phyloP scores from a whole-genome alignment of 192 early-diverging fungal species.

The Oehlia diaphana region DNA sequence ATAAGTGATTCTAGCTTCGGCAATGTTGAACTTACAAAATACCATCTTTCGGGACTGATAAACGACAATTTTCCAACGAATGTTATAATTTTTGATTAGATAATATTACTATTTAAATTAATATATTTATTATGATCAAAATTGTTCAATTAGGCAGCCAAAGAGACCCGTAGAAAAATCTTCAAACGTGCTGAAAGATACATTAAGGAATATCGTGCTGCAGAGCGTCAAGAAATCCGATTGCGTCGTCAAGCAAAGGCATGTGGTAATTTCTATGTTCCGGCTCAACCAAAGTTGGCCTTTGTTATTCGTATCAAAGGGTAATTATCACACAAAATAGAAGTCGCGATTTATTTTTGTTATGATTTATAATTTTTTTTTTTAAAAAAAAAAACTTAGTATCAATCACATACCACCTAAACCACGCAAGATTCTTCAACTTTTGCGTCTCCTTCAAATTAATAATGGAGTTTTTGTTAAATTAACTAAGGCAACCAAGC shows the following conservation, averaged over 20 bases:
- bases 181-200: conserved; percentile 99
- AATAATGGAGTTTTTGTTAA: conserved; percentile 97
- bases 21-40: conserved; percentile 45
- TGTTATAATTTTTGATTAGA: conserved; percentile 3
- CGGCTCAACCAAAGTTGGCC: conserved; percentile 93
- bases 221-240: conserved; percentile 88
- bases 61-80: conserved; percentile 6
- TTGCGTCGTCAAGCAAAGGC: conserved; percentile 92
- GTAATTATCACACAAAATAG: neutral
- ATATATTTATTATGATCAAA: conserved; percentile 10
- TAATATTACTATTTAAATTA: neutral
- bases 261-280: conserved; percentile 90
- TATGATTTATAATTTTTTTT: neutral
- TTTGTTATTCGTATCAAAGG: conserved; percentile 99
- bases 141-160: conserved; percentile 33
- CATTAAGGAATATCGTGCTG: conserved; percentile 92
- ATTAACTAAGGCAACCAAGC: conserved; percentile 93
- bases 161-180: conserved; percentile 87
- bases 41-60: conserved; percentile 87
- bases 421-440: conserved; percentile 98
- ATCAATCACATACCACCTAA: conserved; percentile 99
- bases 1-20: conserved; percentile 40
- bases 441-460: conserved; percentile 98
- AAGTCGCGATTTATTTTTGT: neutral
- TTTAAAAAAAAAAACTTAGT: conserved; percentile 42